phyloP scores from a whole-genome alignment of 352 stramenopile species.

The Phytophthora syringae region DNA sequence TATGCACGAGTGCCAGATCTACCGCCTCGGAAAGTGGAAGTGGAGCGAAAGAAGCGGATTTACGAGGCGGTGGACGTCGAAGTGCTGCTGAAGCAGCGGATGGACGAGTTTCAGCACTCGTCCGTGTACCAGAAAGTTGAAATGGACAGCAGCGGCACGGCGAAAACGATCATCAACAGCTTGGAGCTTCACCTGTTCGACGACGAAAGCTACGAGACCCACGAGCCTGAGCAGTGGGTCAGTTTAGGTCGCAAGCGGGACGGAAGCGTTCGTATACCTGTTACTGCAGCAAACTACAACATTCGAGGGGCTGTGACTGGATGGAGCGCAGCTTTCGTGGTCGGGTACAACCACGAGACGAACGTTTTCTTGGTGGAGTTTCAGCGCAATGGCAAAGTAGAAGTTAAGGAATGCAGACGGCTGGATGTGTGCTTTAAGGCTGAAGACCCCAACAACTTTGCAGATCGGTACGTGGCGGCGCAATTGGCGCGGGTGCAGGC shows the following conservation, averaged over 20 bases:
- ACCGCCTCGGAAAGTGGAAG: constrained; percentile 70
- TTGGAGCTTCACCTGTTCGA: constrained; percentile 80
- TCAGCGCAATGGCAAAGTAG: constrained; percentile 65
- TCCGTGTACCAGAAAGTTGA: constrained; percentile 45
- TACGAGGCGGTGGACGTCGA: constrained; percentile 59
- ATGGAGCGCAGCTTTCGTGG: constrained; percentile 71
- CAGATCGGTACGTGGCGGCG: constrained; percentile 71
- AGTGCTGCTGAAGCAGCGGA: constrained; percentile 52
- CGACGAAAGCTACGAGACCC: constrained; percentile 83
- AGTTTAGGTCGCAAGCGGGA: constrained; percentile 52
- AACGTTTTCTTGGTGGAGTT: constrained; percentile 69
- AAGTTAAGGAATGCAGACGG: constrained; percentile 54
- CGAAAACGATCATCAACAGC: constrained; percentile 60
- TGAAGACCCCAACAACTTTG: constrained; percentile 82
- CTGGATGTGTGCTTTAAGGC: constrained; percentile 86
- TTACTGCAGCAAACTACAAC: constrained; percentile 68
- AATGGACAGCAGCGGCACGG: constrained; percentile 54
- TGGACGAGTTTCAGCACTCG: constrained; percentile 47
- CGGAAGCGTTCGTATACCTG: constrained; percentile 69
- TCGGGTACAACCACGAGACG: constrained; percentile 52
- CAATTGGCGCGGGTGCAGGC: constrained; percentile 64
- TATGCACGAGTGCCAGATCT: constrained; percentile 61
- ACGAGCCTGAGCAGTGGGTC: constrained; percentile 72
- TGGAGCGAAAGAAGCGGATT: constrained; percentile 69
- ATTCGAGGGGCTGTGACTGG: constrained; percentile 60